These are phyloP conservation scores for Aspergillus sp. DNA, from an alignment of 2,329 filamentous ascomycete genomes.

Conservation along the genomic window DNA sequence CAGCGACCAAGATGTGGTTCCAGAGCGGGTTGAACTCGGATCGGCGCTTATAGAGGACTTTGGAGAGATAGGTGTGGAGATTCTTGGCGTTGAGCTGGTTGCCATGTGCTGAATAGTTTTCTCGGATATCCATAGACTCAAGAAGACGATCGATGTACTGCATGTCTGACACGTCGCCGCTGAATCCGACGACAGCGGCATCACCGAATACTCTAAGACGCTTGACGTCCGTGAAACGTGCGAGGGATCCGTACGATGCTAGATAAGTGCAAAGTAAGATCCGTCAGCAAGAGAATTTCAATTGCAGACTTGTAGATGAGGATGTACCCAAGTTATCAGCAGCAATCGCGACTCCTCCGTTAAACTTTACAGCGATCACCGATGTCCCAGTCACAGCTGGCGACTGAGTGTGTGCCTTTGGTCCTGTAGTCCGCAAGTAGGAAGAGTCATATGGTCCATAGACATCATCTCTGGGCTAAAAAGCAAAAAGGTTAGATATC, in stretches of 20 bases:
- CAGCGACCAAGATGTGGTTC: constrained; percentile 93
- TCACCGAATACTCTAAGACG: constrained; percentile 88
- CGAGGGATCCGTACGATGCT: constrained; percentile 97
- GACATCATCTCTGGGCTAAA: constrained; percentile 91
- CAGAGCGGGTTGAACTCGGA: constrained; percentile 96
- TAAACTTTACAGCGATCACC: constrained; percentile 93
- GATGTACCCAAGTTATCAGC: constrained; percentile 87
- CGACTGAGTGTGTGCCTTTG: constrained; percentile 85
- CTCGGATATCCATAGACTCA: constrained; percentile 80
- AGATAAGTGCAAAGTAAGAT: neutral
- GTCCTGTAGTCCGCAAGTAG: constrained; percentile 72
- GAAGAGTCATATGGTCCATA: constrained; percentile 92
- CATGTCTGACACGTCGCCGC: constrained; percentile 98
- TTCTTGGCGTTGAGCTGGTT: constrained; percentile 81
- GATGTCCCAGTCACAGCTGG: constrained; percentile 97
- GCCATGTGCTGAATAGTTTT: constrained; percentile 72
- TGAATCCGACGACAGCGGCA: constrained; percentile 85
- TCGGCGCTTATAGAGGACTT: constrained; percentile 93
- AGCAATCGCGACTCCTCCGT: constrained; percentile 92
- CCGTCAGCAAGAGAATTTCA: neutral
- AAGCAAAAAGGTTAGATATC: constrained; percentile 43
- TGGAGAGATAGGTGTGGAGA: constrained; percentile 93
- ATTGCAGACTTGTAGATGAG: constrained; percentile 23
- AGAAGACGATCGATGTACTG: constrained; percentile 95
- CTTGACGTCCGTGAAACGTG: constrained; percentile 95